These are phyloP conservation scores for Volvox carteri DNA, from an alignment of 163 green algal species.

Conservation along the genomic window DNA sequence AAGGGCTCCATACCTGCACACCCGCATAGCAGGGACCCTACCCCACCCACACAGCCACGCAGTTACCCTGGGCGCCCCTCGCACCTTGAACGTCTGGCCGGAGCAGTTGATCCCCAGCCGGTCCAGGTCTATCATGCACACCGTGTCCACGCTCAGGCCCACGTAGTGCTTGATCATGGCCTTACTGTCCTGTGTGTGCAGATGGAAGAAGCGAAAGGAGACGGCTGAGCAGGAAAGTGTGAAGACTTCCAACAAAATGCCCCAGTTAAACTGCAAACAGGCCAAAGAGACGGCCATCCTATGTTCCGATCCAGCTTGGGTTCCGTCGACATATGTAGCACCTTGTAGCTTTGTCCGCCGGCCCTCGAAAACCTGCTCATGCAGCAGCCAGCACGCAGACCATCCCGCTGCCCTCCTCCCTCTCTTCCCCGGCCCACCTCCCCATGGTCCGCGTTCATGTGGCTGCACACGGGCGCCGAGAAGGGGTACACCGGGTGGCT, in stretches of 20 bases:
- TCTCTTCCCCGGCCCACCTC: conserved; percentile 8
- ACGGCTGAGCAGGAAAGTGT: too few species aligned
- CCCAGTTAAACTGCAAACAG: too few species aligned
- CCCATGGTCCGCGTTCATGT: conserved; percentile 80
- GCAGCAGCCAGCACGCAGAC: too few species aligned
- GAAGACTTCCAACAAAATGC: too few species aligned
- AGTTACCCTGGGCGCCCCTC: conserved; percentile 41
- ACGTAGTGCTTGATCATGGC: conserved; percentile 77
- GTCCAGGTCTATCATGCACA: conserved; percentile 76
- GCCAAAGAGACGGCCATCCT: too few species aligned
- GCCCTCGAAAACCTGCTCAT: too few species aligned
- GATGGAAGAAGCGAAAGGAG: too few species aligned
- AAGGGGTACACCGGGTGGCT: conserved; percentile 78
- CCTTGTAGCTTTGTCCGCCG: too few species aligned
- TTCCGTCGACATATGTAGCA: too few species aligned
- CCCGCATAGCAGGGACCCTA: too few species aligned
- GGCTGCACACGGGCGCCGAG: conserved; percentile 71
- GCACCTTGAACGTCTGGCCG: conserved; percentile 65
- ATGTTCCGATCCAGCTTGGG: too few species aligned
- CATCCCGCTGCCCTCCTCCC: too few species aligned
- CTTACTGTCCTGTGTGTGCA: conserved; percentile 58
- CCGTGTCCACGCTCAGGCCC: conserved; percentile 68
- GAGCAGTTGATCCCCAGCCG: conserved; percentile 72
- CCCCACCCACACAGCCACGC: conserved; percentile 14
- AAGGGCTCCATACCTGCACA: background rate